Conservation (phyloP, 352 stramenopile species). For the Pythium graminicola region DNA sequence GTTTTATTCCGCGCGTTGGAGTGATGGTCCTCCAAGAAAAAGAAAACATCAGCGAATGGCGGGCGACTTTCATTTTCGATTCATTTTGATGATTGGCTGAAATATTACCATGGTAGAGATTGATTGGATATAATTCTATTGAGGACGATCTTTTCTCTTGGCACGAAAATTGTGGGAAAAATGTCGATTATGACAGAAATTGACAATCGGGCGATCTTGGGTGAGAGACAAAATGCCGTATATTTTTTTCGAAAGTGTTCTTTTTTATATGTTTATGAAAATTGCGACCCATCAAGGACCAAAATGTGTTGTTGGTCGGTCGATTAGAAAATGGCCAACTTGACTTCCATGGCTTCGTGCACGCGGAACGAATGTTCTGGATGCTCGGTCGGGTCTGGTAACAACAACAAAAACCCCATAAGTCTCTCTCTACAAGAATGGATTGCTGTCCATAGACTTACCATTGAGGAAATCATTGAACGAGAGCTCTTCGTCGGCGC, state of each 20-base stretch:
- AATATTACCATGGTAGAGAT: background rate
- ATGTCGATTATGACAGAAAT: no score
- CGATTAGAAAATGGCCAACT: constrained; percentile 83
- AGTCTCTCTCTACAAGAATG: background rate
- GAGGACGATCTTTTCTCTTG: no score
- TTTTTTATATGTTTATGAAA: constrained; percentile 1
- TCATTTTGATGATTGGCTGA: background rate
- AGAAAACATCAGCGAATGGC: constrained; percentile 5
- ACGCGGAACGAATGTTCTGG: constrained; percentile 76
- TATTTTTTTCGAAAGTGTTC: no score
- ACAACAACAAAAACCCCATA: background rate
- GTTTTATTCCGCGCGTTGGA: constrained; percentile 16
- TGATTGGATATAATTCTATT: constrained; percentile 1
- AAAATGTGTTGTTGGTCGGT: background rate
- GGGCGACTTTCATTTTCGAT: constrained; percentile 1
- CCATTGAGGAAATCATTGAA: constrained; percentile 81
- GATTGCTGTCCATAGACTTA: constrained; percentile 15
- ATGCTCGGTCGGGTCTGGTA: constrained; percentile 66
- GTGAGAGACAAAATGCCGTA: no score
- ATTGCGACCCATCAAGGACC: no score
- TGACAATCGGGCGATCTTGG: no score
- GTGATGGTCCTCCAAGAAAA: constrained; percentile 15
- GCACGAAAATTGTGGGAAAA: no score
- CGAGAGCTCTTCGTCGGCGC: constrained; percentile 70
- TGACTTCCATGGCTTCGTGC: constrained; percentile 86